Evolutionary conservation across 345 rosid species (phyloP).

Genomic region (Eucalyptus virginea): DNA sequence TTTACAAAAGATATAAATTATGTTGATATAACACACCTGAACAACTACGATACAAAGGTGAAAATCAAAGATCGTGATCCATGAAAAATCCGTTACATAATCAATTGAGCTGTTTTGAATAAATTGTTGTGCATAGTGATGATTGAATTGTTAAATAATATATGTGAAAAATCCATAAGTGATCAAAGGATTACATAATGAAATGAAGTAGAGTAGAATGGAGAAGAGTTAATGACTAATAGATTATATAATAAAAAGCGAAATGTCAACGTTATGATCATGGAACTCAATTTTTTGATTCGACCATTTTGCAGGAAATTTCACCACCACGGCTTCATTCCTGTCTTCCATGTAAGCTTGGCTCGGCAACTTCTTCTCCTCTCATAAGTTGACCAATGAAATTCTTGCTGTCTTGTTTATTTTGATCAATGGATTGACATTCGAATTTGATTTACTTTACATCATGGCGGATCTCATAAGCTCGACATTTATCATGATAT

Average conservation of each 20-base stretch:
- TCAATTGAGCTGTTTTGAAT: not conserved
- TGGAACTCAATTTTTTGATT: not conserved
- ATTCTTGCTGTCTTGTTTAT: not conserved
- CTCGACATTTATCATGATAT: conserved; percentile 40
- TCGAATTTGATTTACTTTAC: not conserved
- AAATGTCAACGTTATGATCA: not conserved
- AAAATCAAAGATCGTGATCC: not conserved
- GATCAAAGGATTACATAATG: not conserved
- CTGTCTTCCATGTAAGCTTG: conserved; percentile 55
- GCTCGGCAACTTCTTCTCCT: not conserved
- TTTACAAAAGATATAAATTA: too few relatives aligned
- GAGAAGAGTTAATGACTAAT: not conserved
- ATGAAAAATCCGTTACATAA: not conserved
- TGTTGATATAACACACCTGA: not conserved
- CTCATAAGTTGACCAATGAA: not conserved
- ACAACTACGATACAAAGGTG: too few relatives aligned
- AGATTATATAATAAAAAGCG: not conserved
- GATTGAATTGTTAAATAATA: too few relatives aligned
- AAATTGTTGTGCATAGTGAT: too few relatives aligned
- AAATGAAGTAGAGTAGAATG: not conserved
- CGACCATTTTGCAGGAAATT: conserved; percentile 30
- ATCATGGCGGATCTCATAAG: conserved; percentile 4
- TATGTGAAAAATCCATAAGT: not conserved
- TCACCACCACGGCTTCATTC: conserved; percentile 48
- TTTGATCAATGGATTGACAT: not conserved